These are phyloP conservation scores for Moringa oleifera DNA, from an alignment of 345 rosid genomes.

Conservation along the genomic window DNA sequence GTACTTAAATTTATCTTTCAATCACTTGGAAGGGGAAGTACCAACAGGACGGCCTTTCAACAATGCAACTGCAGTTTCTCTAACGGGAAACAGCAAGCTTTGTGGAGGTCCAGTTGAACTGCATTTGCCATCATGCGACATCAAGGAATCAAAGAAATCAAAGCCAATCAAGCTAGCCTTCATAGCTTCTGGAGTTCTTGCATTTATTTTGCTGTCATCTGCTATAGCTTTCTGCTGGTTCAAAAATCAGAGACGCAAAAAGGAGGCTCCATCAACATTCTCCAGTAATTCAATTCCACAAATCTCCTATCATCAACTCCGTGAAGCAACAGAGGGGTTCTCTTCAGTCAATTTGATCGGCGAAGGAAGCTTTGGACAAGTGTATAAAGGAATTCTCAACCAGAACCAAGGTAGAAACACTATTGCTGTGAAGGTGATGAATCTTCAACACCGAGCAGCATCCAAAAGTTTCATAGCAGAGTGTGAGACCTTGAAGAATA, in stretches of 20 bases:
- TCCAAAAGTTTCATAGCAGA: conserved; percentile 40
- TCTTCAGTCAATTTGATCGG: conserved; percentile 20
- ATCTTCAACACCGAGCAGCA: conserved; percentile 34
- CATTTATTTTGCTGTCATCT: not conserved
- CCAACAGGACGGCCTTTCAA: not conserved
- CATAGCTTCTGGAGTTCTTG: not conserved
- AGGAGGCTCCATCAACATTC: not conserved
- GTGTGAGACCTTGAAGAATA: too few species aligned
- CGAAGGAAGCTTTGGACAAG: conserved; percentile 20
- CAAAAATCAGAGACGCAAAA: not conserved
- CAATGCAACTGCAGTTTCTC: not conserved
- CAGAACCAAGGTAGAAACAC: not conserved
- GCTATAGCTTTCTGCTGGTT: not conserved
- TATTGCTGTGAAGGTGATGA: conserved; percentile 32
- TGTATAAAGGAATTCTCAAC: conserved; percentile 14
- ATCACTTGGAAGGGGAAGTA: not conserved
- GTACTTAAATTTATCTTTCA: not conserved
- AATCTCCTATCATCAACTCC: conserved; percentile 16
- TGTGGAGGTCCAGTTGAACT: not conserved
- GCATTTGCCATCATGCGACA: not conserved
- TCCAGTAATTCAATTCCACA: not conserved
- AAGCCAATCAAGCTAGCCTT: not conserved
- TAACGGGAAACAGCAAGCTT: not conserved
- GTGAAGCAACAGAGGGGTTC: conserved; percentile 20
- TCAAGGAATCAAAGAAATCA: not conserved